A percentile compares a stretch with the other conserved stretches of the same genome.
Evolutionary conservation across 2,329 filamentous ascomycete genomes (phyloP).

Genomic region (Cladophialophora yegresii): DNA sequence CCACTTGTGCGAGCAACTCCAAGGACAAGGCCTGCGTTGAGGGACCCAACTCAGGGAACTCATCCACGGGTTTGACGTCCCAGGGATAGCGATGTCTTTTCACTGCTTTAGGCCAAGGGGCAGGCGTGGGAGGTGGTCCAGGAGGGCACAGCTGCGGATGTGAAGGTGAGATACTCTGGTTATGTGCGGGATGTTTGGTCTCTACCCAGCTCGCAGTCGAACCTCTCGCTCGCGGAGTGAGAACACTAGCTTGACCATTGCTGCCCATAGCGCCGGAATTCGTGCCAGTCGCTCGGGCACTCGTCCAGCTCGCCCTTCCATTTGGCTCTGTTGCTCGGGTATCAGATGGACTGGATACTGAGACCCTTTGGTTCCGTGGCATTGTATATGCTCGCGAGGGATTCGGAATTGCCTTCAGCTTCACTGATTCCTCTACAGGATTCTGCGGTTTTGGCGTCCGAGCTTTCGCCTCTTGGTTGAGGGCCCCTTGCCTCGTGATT

Average conservation of each 20-base stretch:
- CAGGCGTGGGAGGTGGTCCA: background rate
- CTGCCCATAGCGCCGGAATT: background rate
- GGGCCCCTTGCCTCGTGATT: background rate
- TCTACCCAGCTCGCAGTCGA: background rate
- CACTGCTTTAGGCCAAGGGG: background rate
- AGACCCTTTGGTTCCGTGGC: background rate
- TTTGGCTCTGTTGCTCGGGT: background rate
- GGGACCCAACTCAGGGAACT: constrained; percentile 24
- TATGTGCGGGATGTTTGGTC: background rate
- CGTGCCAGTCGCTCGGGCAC: background rate
- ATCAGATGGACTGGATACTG: background rate
- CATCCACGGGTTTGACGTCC: constrained; percentile 16
- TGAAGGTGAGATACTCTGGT: background rate
- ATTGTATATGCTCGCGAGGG: background rate
- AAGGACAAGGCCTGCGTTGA: constrained; percentile 30
- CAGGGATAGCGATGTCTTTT: constrained; percentile 9
- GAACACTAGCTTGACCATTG: background rate
- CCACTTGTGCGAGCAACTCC: constrained; percentile 24
- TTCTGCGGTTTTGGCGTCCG: background rate
- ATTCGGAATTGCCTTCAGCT: background rate
- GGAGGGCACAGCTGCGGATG: too few species aligned
- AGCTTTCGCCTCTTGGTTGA: background rate
- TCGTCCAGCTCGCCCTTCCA: background rate
- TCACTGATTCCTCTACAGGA: background rate
- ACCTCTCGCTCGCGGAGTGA: background rate